phyloP scores from a whole-genome alignment of 495 filamentous ascomycete genomes.

The Penicillium samsonianum region DNA sequence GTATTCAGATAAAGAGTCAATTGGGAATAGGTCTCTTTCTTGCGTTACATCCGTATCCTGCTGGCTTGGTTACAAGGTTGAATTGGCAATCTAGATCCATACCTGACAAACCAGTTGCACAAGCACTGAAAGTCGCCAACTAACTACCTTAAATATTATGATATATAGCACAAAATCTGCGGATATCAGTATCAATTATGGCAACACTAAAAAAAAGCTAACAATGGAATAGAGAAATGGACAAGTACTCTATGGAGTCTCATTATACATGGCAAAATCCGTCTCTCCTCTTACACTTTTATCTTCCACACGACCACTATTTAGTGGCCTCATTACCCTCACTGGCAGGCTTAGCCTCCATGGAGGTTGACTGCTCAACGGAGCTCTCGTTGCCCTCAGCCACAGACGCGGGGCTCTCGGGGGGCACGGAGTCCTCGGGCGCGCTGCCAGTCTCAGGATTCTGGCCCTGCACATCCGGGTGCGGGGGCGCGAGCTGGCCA shows the following conservation, averaged over 20 bases:
- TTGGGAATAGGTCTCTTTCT: constrained; percentile 38
- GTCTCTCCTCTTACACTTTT: constrained; percentile 17
- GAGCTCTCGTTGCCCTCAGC: constrained; percentile 63
- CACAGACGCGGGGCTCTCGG: constrained; percentile 47
- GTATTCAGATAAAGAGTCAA: constrained; percentile 37
- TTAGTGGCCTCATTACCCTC: constrained; percentile 70
- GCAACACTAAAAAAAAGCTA: constrained; percentile 16
- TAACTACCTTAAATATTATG: background rate
- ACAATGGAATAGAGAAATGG: constrained; percentile 16
- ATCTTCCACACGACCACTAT: constrained; percentile 22
- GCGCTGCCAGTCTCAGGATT: constrained; percentile 61
- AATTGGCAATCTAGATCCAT: background rate
- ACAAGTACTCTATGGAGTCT: constrained; percentile 23
- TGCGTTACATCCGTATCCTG: constrained; percentile 6
- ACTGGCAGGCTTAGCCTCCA: constrained; percentile 70
- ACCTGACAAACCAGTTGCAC: background rate
- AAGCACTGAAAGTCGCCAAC: background rate
- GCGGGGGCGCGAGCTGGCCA: constrained; percentile 69
- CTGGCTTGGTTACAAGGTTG: background rate
- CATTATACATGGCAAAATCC: constrained; percentile 31
- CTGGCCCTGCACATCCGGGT: constrained; percentile 77
- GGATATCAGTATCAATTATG: constrained; percentile 11
- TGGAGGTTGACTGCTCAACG: constrained; percentile 54
- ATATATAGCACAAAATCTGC: background rate
- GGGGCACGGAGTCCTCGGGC: constrained; percentile 39